Conservation (phyloP, 164 flowering plant species). For the Vitis riparia region DNA sequence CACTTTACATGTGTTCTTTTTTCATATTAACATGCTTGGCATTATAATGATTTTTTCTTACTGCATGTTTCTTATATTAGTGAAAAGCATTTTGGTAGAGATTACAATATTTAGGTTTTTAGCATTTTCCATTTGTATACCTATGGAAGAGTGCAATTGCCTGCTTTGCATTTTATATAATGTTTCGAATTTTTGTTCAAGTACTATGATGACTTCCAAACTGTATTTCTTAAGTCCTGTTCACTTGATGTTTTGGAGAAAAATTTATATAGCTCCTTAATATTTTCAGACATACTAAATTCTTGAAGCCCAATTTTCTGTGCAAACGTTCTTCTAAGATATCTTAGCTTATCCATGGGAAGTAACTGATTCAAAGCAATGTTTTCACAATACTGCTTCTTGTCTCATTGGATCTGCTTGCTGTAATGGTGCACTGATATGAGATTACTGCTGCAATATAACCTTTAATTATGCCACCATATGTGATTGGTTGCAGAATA, state of each 20-base stretch:
- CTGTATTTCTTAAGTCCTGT: neutral
- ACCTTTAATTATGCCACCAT: no score
- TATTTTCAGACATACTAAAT: constrained; percentile 52
- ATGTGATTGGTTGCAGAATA: neutral
- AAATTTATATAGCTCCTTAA: constrained; percentile 30
- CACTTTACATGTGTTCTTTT: neutral
- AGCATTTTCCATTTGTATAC: neutral
- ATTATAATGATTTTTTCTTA: neutral
- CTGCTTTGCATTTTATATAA: neutral
- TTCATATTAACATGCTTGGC: neutral
- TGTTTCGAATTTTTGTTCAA: neutral
- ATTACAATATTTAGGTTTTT: neutral
- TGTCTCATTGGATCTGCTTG: constrained; percentile 45
- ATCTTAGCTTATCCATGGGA: constrained; percentile 48
- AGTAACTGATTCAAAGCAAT: constrained; percentile 15
- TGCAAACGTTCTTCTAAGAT: constrained; percentile 43
- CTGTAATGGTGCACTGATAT: constrained; percentile 40
- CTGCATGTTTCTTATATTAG: no score
- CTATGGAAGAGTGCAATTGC: neutral
- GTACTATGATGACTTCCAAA: neutral
- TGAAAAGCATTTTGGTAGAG: no score
- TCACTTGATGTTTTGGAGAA: neutral
- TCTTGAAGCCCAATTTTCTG: constrained; percentile 47
- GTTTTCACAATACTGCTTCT: constrained; percentile 24
- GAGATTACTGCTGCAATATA: no score